Evolutionary conservation across 352 stramenopile species (phyloP), one percentile per base, ranked within the genome.

Genomic region (Pythium diclinum): DNA sequence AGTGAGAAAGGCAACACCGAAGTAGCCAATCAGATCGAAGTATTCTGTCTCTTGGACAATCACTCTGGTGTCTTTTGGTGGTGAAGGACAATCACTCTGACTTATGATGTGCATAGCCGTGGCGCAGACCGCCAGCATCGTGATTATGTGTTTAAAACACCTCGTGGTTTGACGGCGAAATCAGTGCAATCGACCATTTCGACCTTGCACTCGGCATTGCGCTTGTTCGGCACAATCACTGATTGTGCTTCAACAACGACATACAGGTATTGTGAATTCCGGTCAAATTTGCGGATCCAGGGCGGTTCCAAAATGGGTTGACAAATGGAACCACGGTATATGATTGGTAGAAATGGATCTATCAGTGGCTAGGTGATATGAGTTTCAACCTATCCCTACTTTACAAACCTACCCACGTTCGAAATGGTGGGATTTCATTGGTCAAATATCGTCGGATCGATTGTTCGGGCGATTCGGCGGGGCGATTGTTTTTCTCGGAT

Each of bases 101-200:
- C 19, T 47, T 13, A 47, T 3, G 6, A 0, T 17, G 40, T 47
- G 40, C 40, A 47, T 23, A 47, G 40, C 40, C 40, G 14, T 3
- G 40, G 17, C 16, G 40, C 40, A n/a, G 40, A 5, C 2, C 40
- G 3, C 21, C 21, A 6, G 9, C 30, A 25, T 62, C 8, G 28
- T 62, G 56, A 53, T 62, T 62, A 62, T 32, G 23, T 55, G 56
- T 62, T 62, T 62, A 46, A 62, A 55, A 62, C 56, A 62, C 56
- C 23, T 17, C 6, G 7, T 5, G 16, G 1, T 30, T n/a, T 16
- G 13, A 28, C 5, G n/a, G 40, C 36, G 40, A 38, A 54, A 62
- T 62, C 56, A 6, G 28, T 25, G 23, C 28, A 36, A 23, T 55
- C 21, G 4, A 44, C 25, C 25, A 28, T 28, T 28, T 28, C 25